Evolutionary conservation across 1,284 basidiomycete genomes (phyloP).

Genomic region (Microbotryum violaceum): DNA sequence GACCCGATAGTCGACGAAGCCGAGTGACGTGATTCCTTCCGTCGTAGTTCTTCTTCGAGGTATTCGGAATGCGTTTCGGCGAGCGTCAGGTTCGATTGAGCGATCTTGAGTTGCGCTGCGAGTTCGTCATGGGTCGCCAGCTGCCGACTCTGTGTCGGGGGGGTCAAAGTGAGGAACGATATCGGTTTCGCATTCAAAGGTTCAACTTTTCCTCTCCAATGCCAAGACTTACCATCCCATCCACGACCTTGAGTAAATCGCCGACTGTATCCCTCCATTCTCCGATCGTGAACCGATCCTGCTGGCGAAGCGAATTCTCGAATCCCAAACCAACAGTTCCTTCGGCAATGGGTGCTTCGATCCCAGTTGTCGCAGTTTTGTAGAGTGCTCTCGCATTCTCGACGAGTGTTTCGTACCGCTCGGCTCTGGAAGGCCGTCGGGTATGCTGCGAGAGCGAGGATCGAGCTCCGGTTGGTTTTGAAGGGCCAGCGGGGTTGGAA

Average conservation of each 20-base stretch:
- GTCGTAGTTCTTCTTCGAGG: conserved; percentile 34
- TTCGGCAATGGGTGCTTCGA: not conserved
- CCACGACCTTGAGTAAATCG: conserved; percentile 25
- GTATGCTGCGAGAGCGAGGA: conserved; percentile 3
- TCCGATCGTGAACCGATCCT: not conserved
- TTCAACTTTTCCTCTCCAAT: too few relatives aligned
- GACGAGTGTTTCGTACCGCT: conserved; percentile 26
- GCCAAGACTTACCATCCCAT: conserved; percentile 23
- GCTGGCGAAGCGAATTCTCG: not conserved
- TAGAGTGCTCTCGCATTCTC: conserved; percentile 9
- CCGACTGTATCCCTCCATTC: conserved; percentile 24
- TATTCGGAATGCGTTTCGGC: conserved; percentile 35
- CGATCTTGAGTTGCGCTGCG: conserved; percentile 35
- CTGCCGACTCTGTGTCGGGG: conserved; percentile 19
- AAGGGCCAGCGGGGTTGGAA: too few relatives aligned
- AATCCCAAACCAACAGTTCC: conserved; percentile 3
- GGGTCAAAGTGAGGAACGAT: not conserved
- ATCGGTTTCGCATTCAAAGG: not conserved
- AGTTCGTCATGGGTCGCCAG: conserved; percentile 34
- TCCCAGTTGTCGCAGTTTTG: not conserved
- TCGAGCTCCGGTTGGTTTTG: too few relatives aligned
- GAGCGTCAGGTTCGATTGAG: conserved; percentile 34
- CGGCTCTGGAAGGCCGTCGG: conserved; percentile 19
- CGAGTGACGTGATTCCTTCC: not conserved
- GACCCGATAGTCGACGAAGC: too few relatives aligned